Base-by-base conservation (phyloP, 2,329 filamentous ascomycete species). In the Xylaria sp. region DNA sequence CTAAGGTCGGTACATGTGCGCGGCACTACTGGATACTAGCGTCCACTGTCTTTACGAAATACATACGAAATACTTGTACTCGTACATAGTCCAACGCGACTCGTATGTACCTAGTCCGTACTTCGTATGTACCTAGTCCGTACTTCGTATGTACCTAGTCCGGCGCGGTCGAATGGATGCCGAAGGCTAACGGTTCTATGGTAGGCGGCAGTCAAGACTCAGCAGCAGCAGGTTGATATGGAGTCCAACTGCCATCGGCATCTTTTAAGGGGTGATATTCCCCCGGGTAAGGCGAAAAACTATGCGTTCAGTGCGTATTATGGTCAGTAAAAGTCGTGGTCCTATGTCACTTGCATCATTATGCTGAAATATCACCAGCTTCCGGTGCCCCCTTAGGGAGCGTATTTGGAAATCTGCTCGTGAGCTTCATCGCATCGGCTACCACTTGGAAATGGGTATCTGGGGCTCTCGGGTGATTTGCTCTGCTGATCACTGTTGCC, bases 361-460 rank as follows among this genome's bases (percentile, higher is more conserved):
- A 39, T 44, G 16, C 52, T 68, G 9, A 61, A 52, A 8, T 18
- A 13, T 13, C 1, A 37, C 18, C 51, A 81, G 80, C 82, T 16
- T 85, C 85, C 1, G 87, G 86, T 1, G 83, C 86, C 0, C 86
- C 87, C 0, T 72, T 88, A 0, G 87, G 87, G 0, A 81, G 79
- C 52, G 78, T 88, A 7, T 82, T 85, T 56, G 87, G 87, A 2
- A 90, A 88, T 67, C 71, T 89, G 4, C 70, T 88, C 13, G 79
- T 83, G 7, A 87, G 87, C 16, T 73, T 89, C 47, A 81, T 90
- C 16, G 81, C 82, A 1, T 74, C 87, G 58, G 89, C 83, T 63
- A 75, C 80, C 10, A 80, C 73, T 54, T 89, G 86, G 86, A 83
- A 81, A 71, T 88, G 85, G 79, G 83, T 88, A 0, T 88, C 89